These are phyloP conservation scores for Russula sp. DNA, from an alignment of 768 basidiomycete species.

Conservation along the genomic window DNA sequence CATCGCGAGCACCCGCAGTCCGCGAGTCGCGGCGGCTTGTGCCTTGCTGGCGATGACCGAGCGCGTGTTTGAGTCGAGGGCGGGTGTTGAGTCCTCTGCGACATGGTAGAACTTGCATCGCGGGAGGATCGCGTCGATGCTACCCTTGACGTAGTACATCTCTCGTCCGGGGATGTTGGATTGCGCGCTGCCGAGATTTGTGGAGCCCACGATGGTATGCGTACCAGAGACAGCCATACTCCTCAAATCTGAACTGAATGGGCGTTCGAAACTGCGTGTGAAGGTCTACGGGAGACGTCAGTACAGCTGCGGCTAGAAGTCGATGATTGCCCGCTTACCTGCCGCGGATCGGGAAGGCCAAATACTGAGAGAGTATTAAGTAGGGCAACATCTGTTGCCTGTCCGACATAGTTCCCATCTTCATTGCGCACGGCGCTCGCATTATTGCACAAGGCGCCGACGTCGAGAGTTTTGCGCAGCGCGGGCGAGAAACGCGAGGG, in stretches of 20 bases:
- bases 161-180: constrained; percentile 44
- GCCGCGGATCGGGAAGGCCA: constrained; percentile 61
- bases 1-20: constrained; percentile 86
- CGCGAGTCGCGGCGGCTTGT: constrained; percentile 61
- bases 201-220: constrained; percentile 38
- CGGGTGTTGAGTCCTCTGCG: constrained; percentile 81
- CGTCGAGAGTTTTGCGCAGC: constrained; percentile 65
- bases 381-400: constrained; percentile 90
- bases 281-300: constrained; percentile 45
- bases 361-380: constrained; percentile 71
- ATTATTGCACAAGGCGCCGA: constrained; percentile 90
- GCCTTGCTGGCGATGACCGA: constrained; percentile 68
- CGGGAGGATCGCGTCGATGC: constrained; percentile 81
- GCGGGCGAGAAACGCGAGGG: constrained; percentile 51
- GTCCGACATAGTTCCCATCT: constrained; percentile 71
- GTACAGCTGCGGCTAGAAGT: neutral
- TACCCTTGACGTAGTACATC: constrained; percentile 88
- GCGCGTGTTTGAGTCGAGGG: constrained; percentile 62
- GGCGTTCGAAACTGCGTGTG: constrained; percentile 66
- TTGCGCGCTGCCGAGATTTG: constrained; percentile 26
- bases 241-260: constrained; percentile 93
- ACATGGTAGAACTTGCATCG: constrained; percentile 88
- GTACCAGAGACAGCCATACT: constrained; percentile 87
- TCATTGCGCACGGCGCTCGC: constrained; percentile 59
- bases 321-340: constrained; percentile 40